phyloP scores from a whole-genome alignment of 2,329 filamentous ascomycete genomes.

The Daldinia sp. region DNA sequence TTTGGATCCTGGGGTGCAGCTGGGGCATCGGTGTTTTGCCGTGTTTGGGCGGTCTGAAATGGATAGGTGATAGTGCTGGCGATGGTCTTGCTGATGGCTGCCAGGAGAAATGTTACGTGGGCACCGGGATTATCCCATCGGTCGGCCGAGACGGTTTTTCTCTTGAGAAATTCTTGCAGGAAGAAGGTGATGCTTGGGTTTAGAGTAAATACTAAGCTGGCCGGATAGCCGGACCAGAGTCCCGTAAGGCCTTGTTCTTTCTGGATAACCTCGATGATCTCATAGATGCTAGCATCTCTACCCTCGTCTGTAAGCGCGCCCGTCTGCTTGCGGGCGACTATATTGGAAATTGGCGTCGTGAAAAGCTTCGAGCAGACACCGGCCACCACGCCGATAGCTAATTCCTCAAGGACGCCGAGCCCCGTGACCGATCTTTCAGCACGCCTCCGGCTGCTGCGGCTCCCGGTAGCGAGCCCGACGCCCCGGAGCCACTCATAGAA shows the following conservation, averaged over 20 bases:
- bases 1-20: slow-evolving; percentile 30
- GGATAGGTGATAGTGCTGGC: slow-evolving; percentile 84
- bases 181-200: slow-evolving; percentile 90
- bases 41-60: slow-evolving; percentile 83
- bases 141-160: slow-evolving; percentile 61
- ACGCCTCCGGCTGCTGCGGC: slow-evolving; percentile 16
- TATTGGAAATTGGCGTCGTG: slow-evolving; percentile 82
- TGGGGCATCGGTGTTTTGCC: slow-evolving; percentile 69
- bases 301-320: slow-evolving; percentile 52
- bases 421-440: slow-evolving; percentile 7
- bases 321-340: slow-evolving; percentile 84
- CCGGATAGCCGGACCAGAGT: slow-evolving; percentile 90
- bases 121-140: slow-evolving; percentile 46
- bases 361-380: slow-evolving; percentile 78
- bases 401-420: slow-evolving; percentile 73
- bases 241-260: slow-evolving; percentile 75
- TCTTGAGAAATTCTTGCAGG: slow-evolving; percentile 76
- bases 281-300: slow-evolving; percentile 53
- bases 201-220: slow-evolving; percentile 78
- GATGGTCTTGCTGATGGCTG: slow-evolving; percentile 79
- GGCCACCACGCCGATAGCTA: slow-evolving; percentile 76
- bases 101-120: slow-evolving; percentile 58
- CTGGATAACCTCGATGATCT: slow-evolving; percentile 71
- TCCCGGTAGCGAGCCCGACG: slow-evolving; percentile 29
- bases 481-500: slow-evolving; percentile 69